Conservation (phyloP, 2,329 filamentous ascomycete species). For the Xylaria sp. region DNA sequence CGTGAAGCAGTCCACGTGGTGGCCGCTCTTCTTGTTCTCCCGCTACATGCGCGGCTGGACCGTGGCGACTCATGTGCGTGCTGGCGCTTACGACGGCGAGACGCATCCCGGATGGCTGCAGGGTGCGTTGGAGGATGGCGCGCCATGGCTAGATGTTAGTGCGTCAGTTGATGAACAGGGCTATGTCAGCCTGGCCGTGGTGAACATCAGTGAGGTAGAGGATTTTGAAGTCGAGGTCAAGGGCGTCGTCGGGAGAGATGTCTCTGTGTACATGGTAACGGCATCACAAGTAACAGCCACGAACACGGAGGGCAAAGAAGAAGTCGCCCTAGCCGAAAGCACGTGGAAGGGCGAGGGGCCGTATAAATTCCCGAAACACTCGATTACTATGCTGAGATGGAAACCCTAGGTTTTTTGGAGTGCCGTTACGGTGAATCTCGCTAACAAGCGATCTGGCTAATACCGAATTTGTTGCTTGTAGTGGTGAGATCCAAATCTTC, state of each 20-base stretch:
- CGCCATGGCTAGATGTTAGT: slow-evolving; percentile 77
- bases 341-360: slow-evolving; percentile 71
- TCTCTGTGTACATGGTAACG: slow-evolving; percentile 72
- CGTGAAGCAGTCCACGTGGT: slow-evolving; percentile 79
- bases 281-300: slow-evolving; percentile 66
- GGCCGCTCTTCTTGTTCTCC: slow-evolving; percentile 76
- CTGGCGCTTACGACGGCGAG: slow-evolving; percentile 72
- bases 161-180: slow-evolving; percentile 69
- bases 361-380: slow-evolving; percentile 76
- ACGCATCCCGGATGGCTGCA: slow-evolving; percentile 74
- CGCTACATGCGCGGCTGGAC: slow-evolving; percentile 79
- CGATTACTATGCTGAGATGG: slow-evolving; percentile 73
- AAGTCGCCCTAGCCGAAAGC: slow-evolving; percentile 69
- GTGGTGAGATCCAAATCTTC: slow-evolving; percentile 6
- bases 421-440: slow-evolving; percentile 14
- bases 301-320: slow-evolving; percentile 72
- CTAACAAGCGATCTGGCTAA: slow-evolving; percentile 14
- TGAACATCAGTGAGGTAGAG: slow-evolving; percentile 74
- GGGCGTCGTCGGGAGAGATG: slow-evolving; percentile 62
- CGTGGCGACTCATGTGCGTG: slow-evolving; percentile 72
- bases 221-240: slow-evolving; percentile 70
- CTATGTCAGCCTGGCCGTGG: slow-evolving; percentile 73
- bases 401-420: slow-evolving; percentile 37
- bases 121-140: slow-evolving; percentile 65
- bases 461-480: background rate